Base-by-base conservation (phyloP, 1,284 basidiomycete genomes). In the Tremellales sp. region DNA sequence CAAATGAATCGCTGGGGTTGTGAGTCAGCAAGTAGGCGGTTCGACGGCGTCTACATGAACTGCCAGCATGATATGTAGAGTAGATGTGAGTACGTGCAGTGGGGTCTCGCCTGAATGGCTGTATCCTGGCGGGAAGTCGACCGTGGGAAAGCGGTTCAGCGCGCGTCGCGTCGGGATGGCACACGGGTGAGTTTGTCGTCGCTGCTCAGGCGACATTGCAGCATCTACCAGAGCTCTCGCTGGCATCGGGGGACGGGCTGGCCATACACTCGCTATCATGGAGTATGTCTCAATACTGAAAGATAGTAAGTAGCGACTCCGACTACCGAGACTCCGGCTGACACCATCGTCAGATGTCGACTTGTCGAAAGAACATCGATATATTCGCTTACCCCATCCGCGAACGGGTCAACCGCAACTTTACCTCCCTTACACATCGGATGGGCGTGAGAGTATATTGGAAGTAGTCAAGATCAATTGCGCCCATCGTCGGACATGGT, bases 371-470 rank as follows among this genome's bases (percentile, higher is more conserved):
- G 43, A 57, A 15, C 59, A 68, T 42, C 48, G 49, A 41, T 72
- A 71, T 39, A 54, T 72, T 7, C 62, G 70, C 23, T 46, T 72
- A 3, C 68, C 70, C 1, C 70, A 72, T 49, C 67, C 70, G 11
- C 59, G 70, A n/a, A 71, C 67, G 42, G 67, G 68, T 66, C 15
- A 57, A 56, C 43, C 29, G 10, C 70, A 72, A 45, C 58, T 72
- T 4, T 71, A 71, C 40, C 52, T 72, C 3, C 66, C 65, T 1
- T 56, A 55, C 31, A 23, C 35, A 0, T 40, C 39, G 4, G 23
- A 25, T 13, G 53, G 56, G 4, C 24, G 46, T 19, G 54, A 57
- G 12, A 47, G 31, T 3, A 42, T 72, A 2, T 55, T 61, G 23
- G 66, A 71, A 48, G 62, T 64, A 0, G 52, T 57, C 27, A 68